A percentile compares a stretch with the other conserved stretches of the same genome.
phyloP scores from a whole-genome alignment of 345 rosid genomes.

The Lepidium sativum region DNA sequence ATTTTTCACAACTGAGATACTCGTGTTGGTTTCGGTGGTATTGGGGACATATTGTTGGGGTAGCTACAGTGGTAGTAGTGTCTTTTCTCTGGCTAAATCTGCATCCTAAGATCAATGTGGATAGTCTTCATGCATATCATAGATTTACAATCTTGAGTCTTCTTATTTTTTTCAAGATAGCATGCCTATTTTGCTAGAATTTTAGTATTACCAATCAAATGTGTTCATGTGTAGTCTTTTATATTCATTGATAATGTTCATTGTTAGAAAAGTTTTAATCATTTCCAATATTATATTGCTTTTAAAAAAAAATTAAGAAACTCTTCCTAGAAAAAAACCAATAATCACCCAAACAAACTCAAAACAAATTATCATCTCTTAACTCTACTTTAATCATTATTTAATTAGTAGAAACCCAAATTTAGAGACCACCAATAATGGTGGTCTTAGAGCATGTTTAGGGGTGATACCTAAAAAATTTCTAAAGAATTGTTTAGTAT shows the following conservation, averaged over 20 bases:
- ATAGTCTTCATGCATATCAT: constrained; percentile 3
- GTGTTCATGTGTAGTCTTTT: background rate
- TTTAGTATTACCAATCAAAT: background rate
- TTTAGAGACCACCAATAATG: too few species aligned
- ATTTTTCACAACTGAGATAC: constrained; percentile 57
- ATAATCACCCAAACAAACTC: too few species aligned
- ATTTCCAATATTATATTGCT: too few species aligned
- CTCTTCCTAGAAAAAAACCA: too few species aligned
- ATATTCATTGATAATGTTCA: background rate
- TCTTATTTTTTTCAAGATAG: background rate
- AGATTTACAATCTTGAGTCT: background rate
- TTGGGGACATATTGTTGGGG: too few species aligned
- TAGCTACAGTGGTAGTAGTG: constrained; percentile 66
- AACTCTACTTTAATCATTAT: too few species aligned
- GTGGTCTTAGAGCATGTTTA: too few species aligned
- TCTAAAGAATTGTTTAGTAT: too few species aligned
- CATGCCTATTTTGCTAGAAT: background rate
- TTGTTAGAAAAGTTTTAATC: background rate
- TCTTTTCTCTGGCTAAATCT: constrained; percentile 42
- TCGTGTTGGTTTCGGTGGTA: constrained; percentile 66
- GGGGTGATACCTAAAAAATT: too few species aligned
- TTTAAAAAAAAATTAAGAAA: too few species aligned
- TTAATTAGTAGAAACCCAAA: too few species aligned
- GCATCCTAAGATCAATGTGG: constrained; percentile 9
- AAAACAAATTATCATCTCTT: too few species aligned